Evolutionary conservation across 129 eudicot genomes (phyloP).

Genomic region (Helichrysum umbraculigerum): DNA sequence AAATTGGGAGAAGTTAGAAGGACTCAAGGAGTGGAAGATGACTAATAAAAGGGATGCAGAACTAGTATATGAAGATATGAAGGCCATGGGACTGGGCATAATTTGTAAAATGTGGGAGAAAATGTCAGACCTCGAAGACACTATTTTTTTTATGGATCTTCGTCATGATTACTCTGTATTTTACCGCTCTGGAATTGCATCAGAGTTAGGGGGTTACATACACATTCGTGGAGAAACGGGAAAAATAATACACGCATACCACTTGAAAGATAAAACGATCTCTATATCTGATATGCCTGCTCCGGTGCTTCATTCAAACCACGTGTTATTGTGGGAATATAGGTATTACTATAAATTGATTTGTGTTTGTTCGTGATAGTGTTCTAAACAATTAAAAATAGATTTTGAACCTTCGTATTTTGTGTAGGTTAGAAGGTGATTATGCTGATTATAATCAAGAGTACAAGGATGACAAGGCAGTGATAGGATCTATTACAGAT

Average conservation of each 20-base stretch:
- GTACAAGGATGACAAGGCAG: too few species aligned
- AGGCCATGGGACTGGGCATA: not conserved
- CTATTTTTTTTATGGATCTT: not conserved
- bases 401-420: too few species aligned
- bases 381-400: too few species aligned
- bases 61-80: not conserved
- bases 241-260: not conserved
- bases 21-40: not conserved
- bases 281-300: not conserved
- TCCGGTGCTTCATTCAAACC: not conserved
- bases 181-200: not conserved
- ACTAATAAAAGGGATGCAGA: not conserved
- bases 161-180: not conserved
- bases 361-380: not conserved
- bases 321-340: not conserved
- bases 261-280: not conserved
- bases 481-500: not conserved
- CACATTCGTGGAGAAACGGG: not conserved
- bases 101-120: not conserved
- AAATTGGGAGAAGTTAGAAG: not conserved
- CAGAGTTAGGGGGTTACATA: not conserved
- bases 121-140: not conserved
- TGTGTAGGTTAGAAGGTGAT: not conserved
- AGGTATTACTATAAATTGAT: not conserved
- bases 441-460: not conserved